Evolutionary conservation across 495 filamentous ascomycete species (phyloP).

Genomic region (Astrothelium macrocarpum): DNA sequence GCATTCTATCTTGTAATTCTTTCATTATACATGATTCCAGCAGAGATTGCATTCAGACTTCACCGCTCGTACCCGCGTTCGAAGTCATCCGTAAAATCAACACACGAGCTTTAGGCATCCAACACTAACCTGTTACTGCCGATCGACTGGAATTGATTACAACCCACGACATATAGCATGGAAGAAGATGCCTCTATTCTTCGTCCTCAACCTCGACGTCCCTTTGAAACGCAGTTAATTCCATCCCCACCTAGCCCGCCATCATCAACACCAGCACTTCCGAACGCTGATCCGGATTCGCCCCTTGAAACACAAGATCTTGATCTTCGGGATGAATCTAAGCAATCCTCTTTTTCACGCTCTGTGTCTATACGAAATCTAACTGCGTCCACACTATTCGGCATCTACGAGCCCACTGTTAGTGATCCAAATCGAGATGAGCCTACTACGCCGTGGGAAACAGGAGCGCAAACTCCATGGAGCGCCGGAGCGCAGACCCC

Average conservation of each 20-base stretch:
- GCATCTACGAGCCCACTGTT: conserved; percentile 72
- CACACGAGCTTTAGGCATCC: neutral
- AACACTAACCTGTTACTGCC: too few relatives aligned
- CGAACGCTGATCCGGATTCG: neutral
- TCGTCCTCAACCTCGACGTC: neutral
- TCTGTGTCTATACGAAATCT: conserved; percentile 76
- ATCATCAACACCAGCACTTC: neutral
- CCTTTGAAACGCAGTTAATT: neutral
- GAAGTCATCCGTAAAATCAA: neutral
- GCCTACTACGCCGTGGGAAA: conserved; percentile 37
- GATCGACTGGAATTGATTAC: too few relatives aligned
- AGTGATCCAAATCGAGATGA: conserved; percentile 40
- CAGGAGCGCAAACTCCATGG: too few relatives aligned
- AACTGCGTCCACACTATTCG: conserved; percentile 77
- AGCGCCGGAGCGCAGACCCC: too few relatives aligned
- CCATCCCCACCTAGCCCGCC: neutral
- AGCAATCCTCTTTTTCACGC: conserved; percentile 28
- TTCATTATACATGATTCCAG: neutral
- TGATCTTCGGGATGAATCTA: neutral
- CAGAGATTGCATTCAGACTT: neutral
- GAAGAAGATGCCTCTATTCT: neutral
- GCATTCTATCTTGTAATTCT: neutral
- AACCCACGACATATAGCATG: neutral
- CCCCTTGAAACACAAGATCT: neutral
- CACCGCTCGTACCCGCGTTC: neutral